Base-by-base conservation (phyloP, 208 protist genomes). In the Trypanosoma platydactyli region DNA sequence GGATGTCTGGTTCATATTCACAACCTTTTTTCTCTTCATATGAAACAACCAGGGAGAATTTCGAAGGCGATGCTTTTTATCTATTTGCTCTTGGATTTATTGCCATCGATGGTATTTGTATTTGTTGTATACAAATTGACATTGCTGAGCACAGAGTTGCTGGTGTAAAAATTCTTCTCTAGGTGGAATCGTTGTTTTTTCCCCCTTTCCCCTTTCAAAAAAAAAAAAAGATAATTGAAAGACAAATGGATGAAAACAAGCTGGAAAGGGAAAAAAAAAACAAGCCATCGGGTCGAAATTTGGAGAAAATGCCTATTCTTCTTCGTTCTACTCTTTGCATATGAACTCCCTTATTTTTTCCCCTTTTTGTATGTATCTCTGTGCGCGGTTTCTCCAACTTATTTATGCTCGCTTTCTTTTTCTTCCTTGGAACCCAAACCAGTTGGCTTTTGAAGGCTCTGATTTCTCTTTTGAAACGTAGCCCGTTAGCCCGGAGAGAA, bases 71-170 rank as follows among this genome's bases (percentile, higher is more conserved):
- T 81, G 73, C 58, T 91, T 27, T 35, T 80, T n/a, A 72, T 86
- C 9, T 94, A 94, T 63, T 60, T 81, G 11, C 16, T 76, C 25
- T 71, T 85, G 25, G 88, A 94, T 49, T 18, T 81, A 15, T 30
- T 88, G 11, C 88, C 88, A 13, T 94, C 88, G 3, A 62, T 89
- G 0, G 61, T 80, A 0, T 40, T 86, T 12, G 50, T 48, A 24
- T 50, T 83, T 25, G 75, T 90, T 45, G 50, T 69, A 12, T 91
- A 87, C 64, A 61, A 64, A 6, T 18, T 88, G 9, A 73, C 78
- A 35, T n/a, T 63, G 56, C 52, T 62, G 41, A 15, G n/a, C 25
- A 4, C 63, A 24, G 56, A 62, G 18, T 33, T 71, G n/a, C 22
- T 73, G 33, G 42, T 24, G 57, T 49, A 40, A 50, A 33, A 30